Evolutionary conservation across 1,284 basidiomycete species (phyloP).

Genomic region (Ceratobasidium sp.): DNA sequence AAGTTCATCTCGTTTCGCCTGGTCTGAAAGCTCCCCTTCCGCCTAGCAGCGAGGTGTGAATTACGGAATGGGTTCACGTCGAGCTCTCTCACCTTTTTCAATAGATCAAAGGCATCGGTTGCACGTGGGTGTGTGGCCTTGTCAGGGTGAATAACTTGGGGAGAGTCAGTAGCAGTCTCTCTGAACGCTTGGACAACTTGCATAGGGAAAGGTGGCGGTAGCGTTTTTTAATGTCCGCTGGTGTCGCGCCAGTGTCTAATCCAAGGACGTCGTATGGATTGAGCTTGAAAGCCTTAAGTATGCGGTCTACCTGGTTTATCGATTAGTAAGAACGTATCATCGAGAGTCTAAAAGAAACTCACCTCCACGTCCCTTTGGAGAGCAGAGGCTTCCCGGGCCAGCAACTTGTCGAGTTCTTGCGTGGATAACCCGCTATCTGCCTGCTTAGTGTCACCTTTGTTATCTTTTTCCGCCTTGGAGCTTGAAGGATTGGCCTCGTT

Average conservation of each 20-base stretch:
- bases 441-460: conserved; percentile 19
- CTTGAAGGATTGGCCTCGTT: neutral
- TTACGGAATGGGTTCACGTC: neutral
- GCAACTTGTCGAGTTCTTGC: conserved; percentile 71
- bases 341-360: conserved; percentile 4
- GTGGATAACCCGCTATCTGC: conserved; percentile 43
- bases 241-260: conserved; percentile 44
- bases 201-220: conserved; percentile 82
- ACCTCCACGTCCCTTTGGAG: conserved; percentile 83
- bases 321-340: neutral
- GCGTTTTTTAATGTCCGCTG: conserved; percentile 78
- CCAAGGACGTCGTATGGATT: conserved; percentile 81
- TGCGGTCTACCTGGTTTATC: conserved; percentile 60
- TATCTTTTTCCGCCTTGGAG: conserved; percentile 1
- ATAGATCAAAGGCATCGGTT: conserved; percentile 81
- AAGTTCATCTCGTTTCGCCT: conserved; percentile 74
- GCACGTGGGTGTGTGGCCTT: conserved; percentile 78
- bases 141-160: conserved; percentile 83
- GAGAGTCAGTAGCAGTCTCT: conserved; percentile 44
- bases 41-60: conserved; percentile 60
- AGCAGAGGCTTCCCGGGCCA: conserved; percentile 78
- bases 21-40: conserved; percentile 76
- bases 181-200: conserved; percentile 51
- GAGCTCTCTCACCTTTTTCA: conserved; percentile 71
- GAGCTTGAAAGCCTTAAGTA: conserved; percentile 82